Evolutionary conservation across 148 eudicot species (phyloP).

Genomic region (Suaeda aralocaspica): DNA sequence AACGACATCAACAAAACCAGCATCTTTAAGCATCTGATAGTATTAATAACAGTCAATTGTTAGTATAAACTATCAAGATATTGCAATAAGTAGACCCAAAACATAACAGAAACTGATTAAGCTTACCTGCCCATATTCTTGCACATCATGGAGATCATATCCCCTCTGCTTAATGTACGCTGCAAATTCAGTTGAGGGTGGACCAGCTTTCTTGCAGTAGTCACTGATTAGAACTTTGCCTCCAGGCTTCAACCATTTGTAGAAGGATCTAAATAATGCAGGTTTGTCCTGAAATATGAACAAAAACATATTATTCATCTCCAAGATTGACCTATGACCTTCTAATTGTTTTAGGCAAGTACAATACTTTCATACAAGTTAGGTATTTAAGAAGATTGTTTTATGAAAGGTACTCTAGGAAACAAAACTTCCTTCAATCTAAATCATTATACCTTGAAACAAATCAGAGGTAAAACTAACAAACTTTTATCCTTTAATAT

Average conservation of each 20-base stretch:
- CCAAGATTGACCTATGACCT: too few species aligned
- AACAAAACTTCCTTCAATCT: too few species aligned
- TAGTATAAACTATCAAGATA: too few species aligned
- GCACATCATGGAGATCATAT: slow-evolving; percentile 90
- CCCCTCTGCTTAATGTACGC: slow-evolving; percentile 89
- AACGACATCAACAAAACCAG: slow-evolving; percentile 74
- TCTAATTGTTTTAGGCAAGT: too few species aligned
- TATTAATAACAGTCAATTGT: slow-evolving; percentile 7
- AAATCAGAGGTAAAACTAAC: too few species aligned
- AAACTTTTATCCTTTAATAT: too few species aligned
- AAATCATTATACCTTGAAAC: too few species aligned
- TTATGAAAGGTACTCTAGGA: too few species aligned
- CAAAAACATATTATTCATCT: too few species aligned
- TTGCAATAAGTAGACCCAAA: not conserved
- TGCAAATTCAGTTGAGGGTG: slow-evolving; percentile 71
- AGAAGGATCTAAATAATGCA: slow-evolving; percentile 71
- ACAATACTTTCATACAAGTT: too few species aligned
- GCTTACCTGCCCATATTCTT: slow-evolving; percentile 84
- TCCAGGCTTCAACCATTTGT: slow-evolving; percentile 95
- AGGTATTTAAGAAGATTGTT: too few species aligned
- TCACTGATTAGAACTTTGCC: slow-evolving; percentile 91
- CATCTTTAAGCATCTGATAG: slow-evolving; percentile 85
- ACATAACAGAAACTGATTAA: not conserved
- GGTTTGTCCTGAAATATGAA: slow-evolving; percentile 80
- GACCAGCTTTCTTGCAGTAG: slow-evolving; percentile 69